Evolutionary conservation across 2,329 filamentous ascomycete species (phyloP).

Genomic region (Akanthomyces muscarius): DNA sequence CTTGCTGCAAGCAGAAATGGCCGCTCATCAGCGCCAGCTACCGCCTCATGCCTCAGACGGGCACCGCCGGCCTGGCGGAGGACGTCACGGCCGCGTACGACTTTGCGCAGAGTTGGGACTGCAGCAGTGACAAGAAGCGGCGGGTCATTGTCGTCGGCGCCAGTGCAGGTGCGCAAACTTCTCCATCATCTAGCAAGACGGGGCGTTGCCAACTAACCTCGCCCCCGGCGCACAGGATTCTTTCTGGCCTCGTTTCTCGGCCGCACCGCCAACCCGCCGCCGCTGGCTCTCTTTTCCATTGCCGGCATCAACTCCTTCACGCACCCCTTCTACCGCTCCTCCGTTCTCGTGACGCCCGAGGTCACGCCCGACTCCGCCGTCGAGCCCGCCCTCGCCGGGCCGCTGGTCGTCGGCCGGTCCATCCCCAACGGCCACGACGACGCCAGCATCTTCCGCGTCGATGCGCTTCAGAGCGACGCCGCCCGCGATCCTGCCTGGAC

Average conservation of each 20-base stretch:
- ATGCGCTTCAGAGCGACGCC: conserved; percentile 25
- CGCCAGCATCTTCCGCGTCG: conserved; percentile 24
- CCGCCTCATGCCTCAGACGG: conserved; percentile 33
- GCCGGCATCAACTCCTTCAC: conserved; percentile 34
- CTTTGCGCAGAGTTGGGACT: conserved; percentile 27
- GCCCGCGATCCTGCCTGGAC: conserved; percentile 25
- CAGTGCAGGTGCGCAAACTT: conserved; percentile 28
- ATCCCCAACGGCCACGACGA: conserved; percentile 16
- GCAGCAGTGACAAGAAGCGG: conserved; percentile 18
- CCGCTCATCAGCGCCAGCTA: conserved; percentile 34
- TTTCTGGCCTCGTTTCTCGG: conserved; percentile 29
- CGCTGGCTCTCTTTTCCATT: conserved; percentile 32
- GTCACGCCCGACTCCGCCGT: conserved; percentile 26
- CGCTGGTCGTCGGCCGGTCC: conserved; percentile 24
- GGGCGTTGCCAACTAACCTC: not conserved
- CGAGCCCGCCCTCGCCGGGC: conserved; percentile 23
- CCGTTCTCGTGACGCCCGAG: conserved; percentile 26
- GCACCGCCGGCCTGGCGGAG: conserved; percentile 26
- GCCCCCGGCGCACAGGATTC: conserved; percentile 24
- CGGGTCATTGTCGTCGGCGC: conserved; percentile 31
- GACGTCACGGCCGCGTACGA: conserved; percentile 31
- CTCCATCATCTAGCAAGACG: not conserved
- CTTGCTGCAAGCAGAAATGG: conserved; percentile 30
- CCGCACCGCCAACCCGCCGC: conserved; percentile 28
- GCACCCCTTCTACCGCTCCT: conserved; percentile 35